Percentiles rank a stretch among this genome's conserved stretches.
phyloP scores from a whole-genome alignment of 2,329 filamentous ascomycete genomes.

The Penicillium sp. region DNA sequence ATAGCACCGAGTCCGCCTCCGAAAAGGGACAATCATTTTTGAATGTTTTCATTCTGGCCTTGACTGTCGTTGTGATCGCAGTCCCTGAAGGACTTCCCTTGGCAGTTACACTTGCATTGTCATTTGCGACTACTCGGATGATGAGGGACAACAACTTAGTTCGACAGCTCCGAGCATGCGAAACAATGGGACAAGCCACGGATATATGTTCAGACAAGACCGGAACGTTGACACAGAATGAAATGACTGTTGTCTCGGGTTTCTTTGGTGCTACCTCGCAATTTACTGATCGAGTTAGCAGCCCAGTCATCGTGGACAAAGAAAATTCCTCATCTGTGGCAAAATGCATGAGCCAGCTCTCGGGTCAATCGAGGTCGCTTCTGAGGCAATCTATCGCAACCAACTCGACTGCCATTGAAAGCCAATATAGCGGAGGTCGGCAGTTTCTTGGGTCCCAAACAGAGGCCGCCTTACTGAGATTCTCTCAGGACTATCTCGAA shows the following conservation, averaged over 20 bases:
- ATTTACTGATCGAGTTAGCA: constrained; percentile 7
- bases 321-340: not conserved
- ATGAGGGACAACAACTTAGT: constrained; percentile 71
- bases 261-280: constrained; percentile 50
- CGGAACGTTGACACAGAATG: constrained; percentile 68
- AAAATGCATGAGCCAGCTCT: not conserved
- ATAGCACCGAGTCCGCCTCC: constrained; percentile 59
- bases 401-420: constrained; percentile 68
- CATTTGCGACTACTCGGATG: constrained; percentile 73
- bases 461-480: constrained; percentile 65
- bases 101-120: constrained; percentile 69
- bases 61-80: constrained; percentile 70
- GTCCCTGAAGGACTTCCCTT: constrained; percentile 72
- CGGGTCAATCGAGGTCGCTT: constrained; percentile 8
- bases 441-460: constrained; percentile 72
- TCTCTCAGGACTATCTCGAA: constrained; percentile 62
- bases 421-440: constrained; percentile 60
- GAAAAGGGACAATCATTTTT: constrained; percentile 58
- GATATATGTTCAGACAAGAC: constrained; percentile 78
- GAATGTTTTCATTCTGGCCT: constrained; percentile 67
- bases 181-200: constrained; percentile 75
- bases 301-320: not conserved
- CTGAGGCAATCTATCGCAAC: constrained; percentile 36
- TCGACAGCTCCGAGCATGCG: constrained; percentile 69
- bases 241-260: constrained; percentile 72